Evolutionary conservation across 208 protist species (phyloP), one percentile per base, ranked within the genome.

Genomic region (Sergeia podlipaevii): DNA sequence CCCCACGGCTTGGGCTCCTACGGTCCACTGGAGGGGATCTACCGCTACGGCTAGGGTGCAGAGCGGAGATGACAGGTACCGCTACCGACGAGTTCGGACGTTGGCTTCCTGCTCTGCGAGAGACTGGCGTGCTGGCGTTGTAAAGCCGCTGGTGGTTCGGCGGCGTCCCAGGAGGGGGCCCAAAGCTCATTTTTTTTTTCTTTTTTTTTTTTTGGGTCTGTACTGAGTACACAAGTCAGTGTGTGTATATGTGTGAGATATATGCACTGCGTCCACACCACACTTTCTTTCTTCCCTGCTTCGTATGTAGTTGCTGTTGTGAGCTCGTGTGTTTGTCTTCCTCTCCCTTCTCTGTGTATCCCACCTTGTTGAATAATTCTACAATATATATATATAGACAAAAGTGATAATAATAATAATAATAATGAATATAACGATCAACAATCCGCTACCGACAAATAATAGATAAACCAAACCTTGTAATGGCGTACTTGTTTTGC

Each of bases 101-200:
- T n/a, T n/a, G n/a, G n/a, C 54, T 36, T 4, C 26, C 23, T 4
- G 51, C 24, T 0, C 38, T 36, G 4, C 41, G 36, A 29, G 36
- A 47, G 38, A 63, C 10, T 13, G 57, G 57, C 13, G 57, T 63
- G 30, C 44, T 50, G 30, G 26, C 44, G n/a, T n/a, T n/a, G 44
- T 63, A 63, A 7, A 63, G 46, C 42, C 57, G 57, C 34, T 63
- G 57, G 15, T 23, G 57, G 11, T 26, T 28, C 8, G 46, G 46
- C 10, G 46, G 18, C 11, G 13, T 28, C 11, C 17, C 17, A 28
- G 26, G 15, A 18, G 46, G 46, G 8, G 46, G 42, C 18, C 18
- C 10, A 47, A 47, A 43, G n/a, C 29, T 49, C 55, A 61, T 61
- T 36, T 17, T 52, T 24, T 47, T 21, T 18, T 47, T 38, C 13